Base-by-base conservation (phyloP, 2,329 filamentous ascomycete species). In the Fonsecaea erecta region DNA sequence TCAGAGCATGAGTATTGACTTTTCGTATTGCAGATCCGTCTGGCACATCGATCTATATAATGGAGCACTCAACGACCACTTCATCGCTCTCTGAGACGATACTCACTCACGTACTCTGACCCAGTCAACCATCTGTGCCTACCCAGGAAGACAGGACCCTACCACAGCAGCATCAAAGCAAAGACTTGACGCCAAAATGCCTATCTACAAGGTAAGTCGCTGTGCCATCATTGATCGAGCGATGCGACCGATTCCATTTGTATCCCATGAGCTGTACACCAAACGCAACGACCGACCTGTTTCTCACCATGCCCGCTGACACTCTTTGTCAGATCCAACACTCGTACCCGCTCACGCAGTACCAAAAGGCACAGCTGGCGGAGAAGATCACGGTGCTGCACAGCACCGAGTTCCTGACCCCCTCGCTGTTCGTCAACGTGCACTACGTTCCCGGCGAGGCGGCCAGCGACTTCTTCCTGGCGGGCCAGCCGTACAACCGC, bases 381-480 rank as follows among this genome's bases (percentile, higher is more conserved):
- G 37, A 64, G 26, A 52, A 54, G 43, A 70, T 72, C 46, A 71
- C 68, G 28, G 9, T 60, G 9, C 59, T 72, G 4, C 70, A 72
- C 61, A 51, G 58, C 28, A 67, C 61, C 18, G 67, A 70, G 30
- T 71, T 69, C 60, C 52, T 68, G 8, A 70, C 69, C 3, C 70
- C 70, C 3, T 65, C 62, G 1, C 58, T 72, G 24, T 72, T 71
- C 57, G 70, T 72, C 52, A 69, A 72, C 34, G 62, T 71, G 28
- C 40, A 63, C 37, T 72, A 65, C 62, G 26, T 9, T 1, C 32
- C 32, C 14, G 51, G 28, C 51, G 51, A 54, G 28, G 34, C 32
- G 34, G 26, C 34, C 14, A 35, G 48, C 18, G 58, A 61, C 4
- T 68, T 68, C 55, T 66, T 58, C 67, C 61, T 66, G 43, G 60